Conservation (phyloP, 2,329 filamentous ascomycete species). For the Rugonectria rugulosa region DNA sequence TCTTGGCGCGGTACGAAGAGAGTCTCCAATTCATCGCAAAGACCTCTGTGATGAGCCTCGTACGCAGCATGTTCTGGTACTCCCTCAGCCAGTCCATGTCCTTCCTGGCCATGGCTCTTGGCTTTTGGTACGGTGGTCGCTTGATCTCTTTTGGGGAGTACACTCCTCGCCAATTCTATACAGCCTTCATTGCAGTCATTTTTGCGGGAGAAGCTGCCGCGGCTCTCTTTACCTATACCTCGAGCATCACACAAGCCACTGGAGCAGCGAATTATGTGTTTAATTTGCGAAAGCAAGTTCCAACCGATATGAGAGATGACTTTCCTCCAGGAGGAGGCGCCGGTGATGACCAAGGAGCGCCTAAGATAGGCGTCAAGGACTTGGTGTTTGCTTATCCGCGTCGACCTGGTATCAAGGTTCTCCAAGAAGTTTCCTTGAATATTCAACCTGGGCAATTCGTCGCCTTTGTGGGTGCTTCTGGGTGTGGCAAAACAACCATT, state of each 20-base stretch:
- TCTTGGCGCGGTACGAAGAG: constrained; percentile 1
- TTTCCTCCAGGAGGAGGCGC: neutral
- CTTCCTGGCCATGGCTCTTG: constrained; percentile 6
- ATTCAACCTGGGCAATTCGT: constrained; percentile 51
- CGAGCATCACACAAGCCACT: neutral
- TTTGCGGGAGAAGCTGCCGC: constrained; percentile 6
- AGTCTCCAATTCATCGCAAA: neutral
- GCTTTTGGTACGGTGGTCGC: constrained; percentile 12
- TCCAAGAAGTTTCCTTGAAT: neutral
- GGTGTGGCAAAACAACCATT: constrained; percentile 67
- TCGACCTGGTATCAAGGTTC: constrained; percentile 2
- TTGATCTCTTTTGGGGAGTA: constrained; percentile 10
- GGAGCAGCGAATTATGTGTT: neutral
- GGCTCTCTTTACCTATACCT: neutral
- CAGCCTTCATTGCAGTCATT: constrained; percentile 2
- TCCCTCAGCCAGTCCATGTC: constrained; percentile 5
- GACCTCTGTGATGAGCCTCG: neutral
- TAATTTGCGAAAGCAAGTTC: neutral
- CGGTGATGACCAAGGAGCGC: neutral
- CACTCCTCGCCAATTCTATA: constrained; percentile 10
- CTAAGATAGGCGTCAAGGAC: constrained; percentile 41
- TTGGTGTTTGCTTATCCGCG: constrained; percentile 37
- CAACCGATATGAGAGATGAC: neutral
- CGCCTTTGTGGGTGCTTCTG: constrained; percentile 64
- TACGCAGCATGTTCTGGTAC: neutral